These are phyloP conservation scores for Blastobotrys malaysiensis DNA, from an alignment of 1,139 yeast genomes.

Conservation along the genomic window DNA sequence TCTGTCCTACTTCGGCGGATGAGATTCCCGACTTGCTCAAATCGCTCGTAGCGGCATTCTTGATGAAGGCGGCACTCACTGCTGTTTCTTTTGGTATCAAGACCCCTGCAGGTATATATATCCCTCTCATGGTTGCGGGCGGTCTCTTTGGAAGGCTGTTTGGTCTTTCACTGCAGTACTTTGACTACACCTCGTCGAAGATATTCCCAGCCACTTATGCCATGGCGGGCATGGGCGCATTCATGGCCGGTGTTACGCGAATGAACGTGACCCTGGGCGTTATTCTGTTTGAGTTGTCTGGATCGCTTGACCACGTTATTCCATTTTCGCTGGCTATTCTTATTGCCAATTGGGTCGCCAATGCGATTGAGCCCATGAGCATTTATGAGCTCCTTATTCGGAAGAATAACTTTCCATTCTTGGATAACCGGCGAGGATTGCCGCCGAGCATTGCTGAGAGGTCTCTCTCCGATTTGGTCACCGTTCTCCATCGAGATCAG, in stretches of 20 bases:
- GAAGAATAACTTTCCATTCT: conserved; percentile 52
- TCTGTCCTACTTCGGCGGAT: conserved; percentile 40
- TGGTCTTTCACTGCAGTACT: conserved; percentile 45
- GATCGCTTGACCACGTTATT: conserved; percentile 54
- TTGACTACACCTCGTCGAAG: conserved; percentile 25
- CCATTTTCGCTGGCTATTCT: conserved; percentile 56
- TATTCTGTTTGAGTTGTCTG: conserved; percentile 55
- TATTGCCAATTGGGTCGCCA: conserved; percentile 56
- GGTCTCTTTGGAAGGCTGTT: conserved; percentile 57
- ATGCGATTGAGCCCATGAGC: conserved; percentile 48
- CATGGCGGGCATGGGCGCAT: conserved; percentile 63
- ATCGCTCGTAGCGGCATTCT: conserved; percentile 41
- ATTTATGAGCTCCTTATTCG: conserved; percentile 48
- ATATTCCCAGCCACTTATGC: conserved; percentile 53
- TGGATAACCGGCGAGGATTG: conserved; percentile 36
- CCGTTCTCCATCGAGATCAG: conserved; percentile 24
- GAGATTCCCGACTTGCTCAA: conserved; percentile 37
- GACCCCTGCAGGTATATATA: conserved; percentile 62
- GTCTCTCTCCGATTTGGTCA: conserved; percentile 42
- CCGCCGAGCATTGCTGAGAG: conserved; percentile 34
- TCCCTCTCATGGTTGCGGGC: conserved; percentile 66
- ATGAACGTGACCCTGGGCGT: conserved; percentile 61
- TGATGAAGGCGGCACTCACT: conserved; percentile 45
- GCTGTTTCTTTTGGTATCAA: conserved; percentile 56
- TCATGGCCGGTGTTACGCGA: conserved; percentile 63